Evolutionary conservation across 306 rosid genomes (phyloP).

Genomic region (Phaseolus lunatus): DNA sequence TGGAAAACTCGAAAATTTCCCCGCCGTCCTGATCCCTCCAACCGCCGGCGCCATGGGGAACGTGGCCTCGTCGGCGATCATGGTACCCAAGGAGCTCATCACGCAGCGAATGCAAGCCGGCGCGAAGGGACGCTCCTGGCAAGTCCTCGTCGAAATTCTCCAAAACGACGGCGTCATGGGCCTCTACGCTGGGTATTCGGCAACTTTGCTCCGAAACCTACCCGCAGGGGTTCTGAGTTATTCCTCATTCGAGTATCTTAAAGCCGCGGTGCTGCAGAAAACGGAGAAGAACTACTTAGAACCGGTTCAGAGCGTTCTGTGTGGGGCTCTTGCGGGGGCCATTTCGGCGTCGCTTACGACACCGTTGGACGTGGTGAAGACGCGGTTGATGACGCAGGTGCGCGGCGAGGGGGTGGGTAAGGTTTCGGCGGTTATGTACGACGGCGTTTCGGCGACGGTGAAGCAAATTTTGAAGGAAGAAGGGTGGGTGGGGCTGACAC

Average conservation of each 20-base stretch:
- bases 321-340: constrained; percentile 93
- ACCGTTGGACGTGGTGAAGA: constrained; percentile 92
- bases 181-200: constrained; percentile 81
- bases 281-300: constrained; percentile 55
- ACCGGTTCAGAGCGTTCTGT: constrained; percentile 82
- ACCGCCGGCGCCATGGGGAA: constrained; percentile 92
- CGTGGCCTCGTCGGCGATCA: constrained; percentile 78
- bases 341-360: constrained; percentile 90
- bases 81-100: constrained; percentile 92
- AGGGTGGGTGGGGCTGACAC: constrained; percentile 80
- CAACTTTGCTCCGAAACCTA: constrained; percentile 75
- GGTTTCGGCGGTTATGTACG: constrained; percentile 60
- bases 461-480: constrained; percentile 77
- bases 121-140: constrained; percentile 77
- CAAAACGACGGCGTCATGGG: constrained; percentile 84
- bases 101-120: constrained; percentile 94
- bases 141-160: constrained; percentile 62
- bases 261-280: constrained; percentile 63
- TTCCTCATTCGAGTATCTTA: constrained; percentile 86
- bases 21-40: constrained; percentile 75
- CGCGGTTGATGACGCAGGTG: constrained; percentile 89
- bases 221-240: constrained; percentile 94
- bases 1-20: constrained; percentile 56
- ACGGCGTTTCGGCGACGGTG: constrained; percentile 68
- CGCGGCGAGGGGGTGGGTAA: constrained; percentile 61